Conservation (phyloP, 495 filamentous ascomycete genomes). For the Haplographium delicatum region DNA sequence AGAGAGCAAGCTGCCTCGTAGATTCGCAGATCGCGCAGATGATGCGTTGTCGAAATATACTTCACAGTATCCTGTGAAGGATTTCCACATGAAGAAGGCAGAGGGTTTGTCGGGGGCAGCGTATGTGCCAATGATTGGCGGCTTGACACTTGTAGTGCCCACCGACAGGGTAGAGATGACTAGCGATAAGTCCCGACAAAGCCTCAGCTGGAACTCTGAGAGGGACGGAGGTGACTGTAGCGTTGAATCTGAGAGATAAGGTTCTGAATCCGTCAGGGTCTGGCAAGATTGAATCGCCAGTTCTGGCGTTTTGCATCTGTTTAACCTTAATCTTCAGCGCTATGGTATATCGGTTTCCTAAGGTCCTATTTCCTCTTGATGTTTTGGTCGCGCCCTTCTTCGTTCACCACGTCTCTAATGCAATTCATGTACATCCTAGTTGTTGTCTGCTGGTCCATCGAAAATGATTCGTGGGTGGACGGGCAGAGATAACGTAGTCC, state of each 20-base stretch:
- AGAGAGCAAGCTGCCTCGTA: background rate
- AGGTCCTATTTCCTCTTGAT: too few species aligned
- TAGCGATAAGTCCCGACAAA: too few species aligned
- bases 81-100: background rate
- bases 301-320: too few species aligned
- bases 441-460: background rate
- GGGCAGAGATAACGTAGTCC: conserved; percentile 16
- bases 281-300: too few species aligned
- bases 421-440: conserved; percentile 2
- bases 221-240: too few species aligned
- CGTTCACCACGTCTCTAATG: background rate
- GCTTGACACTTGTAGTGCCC: too few species aligned
- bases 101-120: background rate
- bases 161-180: too few species aligned
- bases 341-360: too few species aligned
- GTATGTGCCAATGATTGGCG: background rate
- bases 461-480: conserved; percentile 17
- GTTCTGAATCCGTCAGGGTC: too few species aligned
- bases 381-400: background rate
- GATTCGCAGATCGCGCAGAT: background rate
- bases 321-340: too few species aligned
- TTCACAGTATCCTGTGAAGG: conserved; percentile 5
- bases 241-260: too few species aligned
- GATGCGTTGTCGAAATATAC: conserved; percentile 10
- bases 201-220: too few species aligned